These are phyloP conservation scores for Zygotorulaspora florentina DNA, from an alignment of 805 yeast genomes.

Conservation along the genomic window DNA sequence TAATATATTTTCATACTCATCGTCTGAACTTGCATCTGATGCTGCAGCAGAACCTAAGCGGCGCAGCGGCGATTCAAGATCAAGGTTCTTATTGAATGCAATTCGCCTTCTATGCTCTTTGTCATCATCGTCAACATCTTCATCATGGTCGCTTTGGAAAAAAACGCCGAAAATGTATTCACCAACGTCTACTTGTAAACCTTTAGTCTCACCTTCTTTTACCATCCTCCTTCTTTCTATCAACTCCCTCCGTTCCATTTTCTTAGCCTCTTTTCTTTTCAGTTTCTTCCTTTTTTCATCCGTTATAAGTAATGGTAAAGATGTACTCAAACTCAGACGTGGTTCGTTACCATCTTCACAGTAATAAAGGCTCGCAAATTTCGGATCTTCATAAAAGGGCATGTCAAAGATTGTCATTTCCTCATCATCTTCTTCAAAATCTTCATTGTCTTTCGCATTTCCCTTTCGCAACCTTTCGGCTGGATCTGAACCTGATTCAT, in stretches of 20 bases:
- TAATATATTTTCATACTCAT: slow-evolving; percentile 34
- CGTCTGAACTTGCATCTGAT: slow-evolving; percentile 30
- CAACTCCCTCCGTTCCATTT: slow-evolving; percentile 29
- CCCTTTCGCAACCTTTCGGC: slow-evolving; percentile 20
- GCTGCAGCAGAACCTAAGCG: slow-evolving; percentile 21
- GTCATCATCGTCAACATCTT: slow-evolving; percentile 6
- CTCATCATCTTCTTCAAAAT: slow-evolving; percentile 34
- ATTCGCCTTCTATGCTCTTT: slow-evolving; percentile 1
- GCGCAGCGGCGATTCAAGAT: slow-evolving; percentile 25
- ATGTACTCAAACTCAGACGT: slow-evolving; percentile 32
- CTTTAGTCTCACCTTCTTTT: slow-evolving; percentile 25
- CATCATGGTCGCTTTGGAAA: slow-evolving; percentile 32
- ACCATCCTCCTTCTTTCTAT: slow-evolving; percentile 28
- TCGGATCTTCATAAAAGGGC: slow-evolving; percentile 42
- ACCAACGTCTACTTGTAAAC: slow-evolving; percentile 39
- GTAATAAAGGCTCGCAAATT: slow-evolving; percentile 33
- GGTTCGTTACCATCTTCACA: slow-evolving; percentile 34
- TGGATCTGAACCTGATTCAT: slow-evolving; percentile 32
- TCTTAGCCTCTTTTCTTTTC: slow-evolving; percentile 30
- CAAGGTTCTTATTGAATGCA: slow-evolving; percentile 11
- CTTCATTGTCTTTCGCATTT: slow-evolving; percentile 24
- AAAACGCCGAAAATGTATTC: slow-evolving; percentile 35
- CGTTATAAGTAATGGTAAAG: slow-evolving; percentile 31
- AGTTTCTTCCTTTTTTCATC: slow-evolving; percentile 28
- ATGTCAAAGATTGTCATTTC: slow-evolving; percentile 36